Evolutionary conservation across 176 grass and related monocot species (phyloP), one percentile per base, ranked within the genome.

Genomic region (Coix lacrymajobi): DNA sequence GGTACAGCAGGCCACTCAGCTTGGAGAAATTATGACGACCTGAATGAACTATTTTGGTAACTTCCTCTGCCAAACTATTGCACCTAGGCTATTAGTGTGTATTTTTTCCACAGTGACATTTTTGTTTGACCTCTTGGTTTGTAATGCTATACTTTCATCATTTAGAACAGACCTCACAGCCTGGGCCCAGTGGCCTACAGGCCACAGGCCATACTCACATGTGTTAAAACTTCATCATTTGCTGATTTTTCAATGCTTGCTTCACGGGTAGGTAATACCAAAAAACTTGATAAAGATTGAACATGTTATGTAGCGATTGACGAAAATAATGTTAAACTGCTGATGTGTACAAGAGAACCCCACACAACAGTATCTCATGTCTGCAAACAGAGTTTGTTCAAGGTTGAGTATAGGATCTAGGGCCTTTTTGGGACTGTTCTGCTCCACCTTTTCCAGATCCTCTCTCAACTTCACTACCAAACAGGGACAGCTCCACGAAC

Each of bases 11-110:
- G 89, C 36, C 92, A 94, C 87, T 94, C 92, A 79, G 57, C 65
- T 79, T 94, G 92, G 92, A 89, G 92, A 87, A 94, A 94, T 70
- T 94, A 94, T 71, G 92, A 94, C 0, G 92, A 94, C 74, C 76
- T 94, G 81, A 94, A 94, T 52, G 92, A 94, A 69, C 72, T 89
- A 40, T 94, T 94, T 83, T 91, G 92, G 89, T 94, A 84, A 75
- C 19, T 66, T 79, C 16, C 16, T 64, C 30, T 24, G 13, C 19
- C 19, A 65, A 62, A 22, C 17, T 65, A 34, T 22, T n/a, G 16
- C 24, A 48, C 22, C 17, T 8, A 79, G 6, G 43, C 29, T 48
- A 24, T 29, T 65, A 79, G 30, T 6, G 4, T 28, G 8, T 14
- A 7, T 29, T 63, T 14, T 79, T 79, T 66, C 11, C 10, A n/a